Evolutionary conservation across 108 stramenopile genomes (phyloP), one percentile per base, ranked within the genome.

Genomic region (Skeletonema tropicum): DNA sequence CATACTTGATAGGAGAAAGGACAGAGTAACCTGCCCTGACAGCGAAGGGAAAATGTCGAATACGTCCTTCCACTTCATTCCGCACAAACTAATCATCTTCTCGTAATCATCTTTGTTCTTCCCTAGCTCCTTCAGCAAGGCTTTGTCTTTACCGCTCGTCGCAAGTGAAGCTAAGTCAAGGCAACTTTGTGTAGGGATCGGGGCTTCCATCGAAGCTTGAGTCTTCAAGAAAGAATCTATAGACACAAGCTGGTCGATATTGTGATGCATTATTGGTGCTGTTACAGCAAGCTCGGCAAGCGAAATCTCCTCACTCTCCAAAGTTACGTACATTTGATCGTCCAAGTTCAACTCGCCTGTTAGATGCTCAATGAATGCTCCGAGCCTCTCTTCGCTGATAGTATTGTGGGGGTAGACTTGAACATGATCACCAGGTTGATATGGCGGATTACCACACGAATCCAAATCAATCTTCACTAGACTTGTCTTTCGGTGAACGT

Each of bases 351-450:
- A 35, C n/a, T 59, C 49, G 3, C 68, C 30, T 23, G 57, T 13
- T 12, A 70, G 5, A 31, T 68, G 13, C 1, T 21, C 25, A 31
- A 68, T 13, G 49, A 68, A 68, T 39, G 49, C 12, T 57, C 58
- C 48, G 23, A 70, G 57, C 57, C 30, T 35, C 6, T 70, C 55
- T 13, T 23, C 36, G 3, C 21, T 57, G 31, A 70, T 57, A n/a
- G 10, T 29, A 36, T 58, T 58, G 11, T 29, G 68, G 32, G 68
- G 68, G 21, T 39, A 55, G 19, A 70, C 14, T 6, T 46, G 68
- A 12, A 57, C 25, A 58, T 70, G 68, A 57, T 70, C 68, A 0
- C 68, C 68, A 15, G 49, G 60, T 13, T 60, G 60, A 60, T 68
- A 68, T 25, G 67, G 67, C 9, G 46, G 66, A 38, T 19, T 48